phyloP scores from a whole-genome alignment of 768 basidiomycete genomes.

The Leccinum arenicola region DNA sequence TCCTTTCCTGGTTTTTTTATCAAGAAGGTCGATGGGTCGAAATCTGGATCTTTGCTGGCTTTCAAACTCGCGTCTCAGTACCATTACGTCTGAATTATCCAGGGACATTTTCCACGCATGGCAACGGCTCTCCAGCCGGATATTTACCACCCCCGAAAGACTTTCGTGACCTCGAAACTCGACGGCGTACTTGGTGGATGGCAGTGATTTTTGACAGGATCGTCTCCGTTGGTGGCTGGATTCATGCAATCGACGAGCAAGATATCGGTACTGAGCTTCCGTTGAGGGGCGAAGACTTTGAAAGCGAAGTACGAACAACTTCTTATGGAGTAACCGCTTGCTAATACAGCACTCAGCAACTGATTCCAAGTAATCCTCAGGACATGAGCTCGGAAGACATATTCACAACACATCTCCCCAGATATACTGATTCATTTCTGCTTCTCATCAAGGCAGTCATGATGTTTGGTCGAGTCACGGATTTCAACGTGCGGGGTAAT shows the following conservation, averaged over 20 bases:
- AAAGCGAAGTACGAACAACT: conserved; percentile 54
- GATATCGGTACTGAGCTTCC: conserved; percentile 86
- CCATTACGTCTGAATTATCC: conserved; percentile 84
- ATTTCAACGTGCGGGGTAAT: conserved; percentile 77
- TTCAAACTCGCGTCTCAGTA: conserved; percentile 78
- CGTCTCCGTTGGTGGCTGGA: conserved; percentile 78
- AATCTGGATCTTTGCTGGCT: conserved; percentile 87
- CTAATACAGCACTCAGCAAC: conserved; percentile 40
- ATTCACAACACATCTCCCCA: conserved; percentile 66
- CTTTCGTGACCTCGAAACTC: conserved; percentile 68
- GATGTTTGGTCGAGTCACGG: conserved; percentile 83
- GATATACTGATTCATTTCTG: conserved; percentile 80
- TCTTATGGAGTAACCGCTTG: conserved; percentile 2
- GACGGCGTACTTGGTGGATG: conserved; percentile 91
- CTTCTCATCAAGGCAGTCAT: conserved; percentile 81
- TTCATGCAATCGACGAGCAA: conserved; percentile 79
- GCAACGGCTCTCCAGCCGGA: conserved; percentile 66
- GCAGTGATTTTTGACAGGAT: conserved; percentile 84
- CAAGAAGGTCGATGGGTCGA: conserved; percentile 89
- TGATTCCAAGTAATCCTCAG: conserved; percentile 73
- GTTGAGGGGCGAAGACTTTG: conserved; percentile 71
- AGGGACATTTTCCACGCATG: conserved; percentile 73
- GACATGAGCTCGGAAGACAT: conserved; percentile 60
- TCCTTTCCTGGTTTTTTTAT: conserved; percentile 90
- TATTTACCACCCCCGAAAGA: conserved; percentile 81